Evolutionary conservation across 2,329 filamentous ascomycete species (phyloP), one percentile per base, ranked within the genome.

Genomic region (Fusarium guadeloupense): DNA sequence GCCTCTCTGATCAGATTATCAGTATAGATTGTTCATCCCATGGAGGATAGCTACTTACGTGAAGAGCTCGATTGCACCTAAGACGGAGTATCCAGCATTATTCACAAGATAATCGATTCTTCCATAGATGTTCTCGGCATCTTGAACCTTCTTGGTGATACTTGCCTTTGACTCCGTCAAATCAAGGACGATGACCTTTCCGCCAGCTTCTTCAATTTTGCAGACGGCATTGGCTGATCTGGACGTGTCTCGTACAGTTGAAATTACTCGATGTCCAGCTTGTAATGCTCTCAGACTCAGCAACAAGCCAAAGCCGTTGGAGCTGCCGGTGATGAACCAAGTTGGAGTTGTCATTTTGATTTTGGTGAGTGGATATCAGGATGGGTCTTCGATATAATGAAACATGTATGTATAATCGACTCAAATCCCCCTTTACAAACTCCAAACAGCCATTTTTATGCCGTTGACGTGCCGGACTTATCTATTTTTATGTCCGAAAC

Each of bases 101-200:
- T 85, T 85, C 35, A 85, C 76, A 5, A 85, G 70, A 4, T 83
- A 75, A 38, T 85, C 83, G 33, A 85, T 77, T 2, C 43, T 33
- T 9, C 70, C 69, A 28, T 66, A 68, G 44, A 12, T 62, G 58
- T 26, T 75, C 72, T 25, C 67, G 6, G 66, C 70, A 7, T 60
- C 60, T 12, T 65, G 53, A 3, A 73, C 43, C 28, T 68, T 69
- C 34, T 54, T 39, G 16, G 48, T 54, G 44, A 71, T 73, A 39
- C 43, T 66, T 9, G 57, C 59, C 26, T 68, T 64, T 6, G 64
- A 55, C 39, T 70, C 69, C 1, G 69, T 66, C 48, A 67, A 59
- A 34, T 75, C 72, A n/a, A 75, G 42, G 20, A 71, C 65, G 19
- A 74, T 39, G 19, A 75, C 53, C 13, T 61, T 54, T 6, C 69